phyloP scores from a whole-genome alignment of 129 eudicot species.

The Flaveria linearis region DNA sequence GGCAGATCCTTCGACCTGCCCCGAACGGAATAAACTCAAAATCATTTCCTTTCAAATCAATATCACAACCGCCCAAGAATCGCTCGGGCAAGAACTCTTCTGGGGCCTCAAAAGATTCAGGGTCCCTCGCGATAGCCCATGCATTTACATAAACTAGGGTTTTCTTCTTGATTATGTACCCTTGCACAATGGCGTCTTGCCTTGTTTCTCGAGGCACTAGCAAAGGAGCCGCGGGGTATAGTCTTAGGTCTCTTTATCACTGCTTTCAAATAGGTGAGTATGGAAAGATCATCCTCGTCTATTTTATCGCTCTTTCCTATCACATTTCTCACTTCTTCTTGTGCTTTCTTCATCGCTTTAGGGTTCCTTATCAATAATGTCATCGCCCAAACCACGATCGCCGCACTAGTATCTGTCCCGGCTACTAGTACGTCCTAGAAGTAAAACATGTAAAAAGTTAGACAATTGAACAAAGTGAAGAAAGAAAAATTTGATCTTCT shows the following conservation, averaged over 20 bases:
- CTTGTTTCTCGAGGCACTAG: conserved; percentile 31
- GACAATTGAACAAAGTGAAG: not conserved
- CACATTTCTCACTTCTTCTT: conserved; percentile 41
- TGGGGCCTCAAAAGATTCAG: conserved; percentile 36
- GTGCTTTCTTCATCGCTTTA: conserved; percentile 39
- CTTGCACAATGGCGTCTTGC: conserved; percentile 20
- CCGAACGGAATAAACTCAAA: conserved; percentile 40
- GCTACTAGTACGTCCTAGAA: conserved; percentile 39
- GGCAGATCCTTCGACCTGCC: conserved; percentile 41
- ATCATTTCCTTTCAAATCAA: conserved; percentile 43
- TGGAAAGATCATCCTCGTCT: conserved; percentile 39
- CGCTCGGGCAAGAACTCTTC: conserved; percentile 45
- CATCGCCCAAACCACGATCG: conserved; percentile 45
- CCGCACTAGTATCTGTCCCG: conserved; percentile 44
- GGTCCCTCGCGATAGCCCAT: conserved; percentile 44
- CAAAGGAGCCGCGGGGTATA: conserved; percentile 39
- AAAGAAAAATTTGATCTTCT: not conserved
- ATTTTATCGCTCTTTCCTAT: conserved; percentile 24
- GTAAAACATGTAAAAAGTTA: not conserved
- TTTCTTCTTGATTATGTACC: conserved; percentile 30
- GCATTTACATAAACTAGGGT: conserved; percentile 36
- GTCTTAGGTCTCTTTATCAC: conserved; percentile 37
- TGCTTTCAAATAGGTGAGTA: conserved; percentile 33
- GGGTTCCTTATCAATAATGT: conserved; percentile 45
- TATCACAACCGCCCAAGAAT: conserved; percentile 21